Conservation (phyloP, 192 early-diverging fungal genomes). For the Spizellomyces punctatus region DNA sequence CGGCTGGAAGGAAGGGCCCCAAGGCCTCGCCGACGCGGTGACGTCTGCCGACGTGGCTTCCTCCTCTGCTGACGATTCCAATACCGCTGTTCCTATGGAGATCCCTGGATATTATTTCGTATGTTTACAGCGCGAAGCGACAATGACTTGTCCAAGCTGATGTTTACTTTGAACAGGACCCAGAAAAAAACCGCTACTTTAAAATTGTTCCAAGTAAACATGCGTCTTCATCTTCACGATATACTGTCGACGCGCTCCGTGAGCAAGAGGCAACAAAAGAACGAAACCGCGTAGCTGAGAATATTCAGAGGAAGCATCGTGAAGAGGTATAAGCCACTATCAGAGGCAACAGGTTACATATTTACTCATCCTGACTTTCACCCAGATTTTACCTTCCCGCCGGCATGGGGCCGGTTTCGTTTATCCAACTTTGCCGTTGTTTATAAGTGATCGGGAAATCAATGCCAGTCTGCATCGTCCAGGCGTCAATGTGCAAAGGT, state of each 20-base stretch:
- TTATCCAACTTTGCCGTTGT: neutral
- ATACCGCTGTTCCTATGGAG: neutral
- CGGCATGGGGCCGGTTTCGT: neutral
- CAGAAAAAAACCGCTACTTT: constrained; percentile 33
- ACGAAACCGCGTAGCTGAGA: neutral
- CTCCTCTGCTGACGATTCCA: too few species aligned
- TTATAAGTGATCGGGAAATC: constrained; percentile 15
- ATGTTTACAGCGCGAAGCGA: neutral
- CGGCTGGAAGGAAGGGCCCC: too few species aligned
- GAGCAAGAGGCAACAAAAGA: constrained; percentile 14
- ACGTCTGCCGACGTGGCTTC: too few species aligned
- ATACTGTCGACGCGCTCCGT: constrained; percentile 15
- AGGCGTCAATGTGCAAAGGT: neutral
- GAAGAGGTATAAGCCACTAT: neutral
- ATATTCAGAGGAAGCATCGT: neutral
- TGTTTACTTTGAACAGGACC: constrained; percentile 1
- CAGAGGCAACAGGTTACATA: neutral
- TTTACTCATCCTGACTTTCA: neutral
- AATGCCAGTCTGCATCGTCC: neutral
- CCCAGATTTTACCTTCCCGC: neutral
- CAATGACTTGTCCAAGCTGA: neutral
- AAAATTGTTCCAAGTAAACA: constrained; percentile 24
- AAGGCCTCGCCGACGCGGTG: too few species aligned
- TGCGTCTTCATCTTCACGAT: neutral
- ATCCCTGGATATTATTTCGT: constrained; percentile 18